Evolutionary conservation across 2,329 filamentous ascomycete species (phyloP), one percentile per base, ranked within the genome.

Genomic region (Trichoderma endophyticum): DNA sequence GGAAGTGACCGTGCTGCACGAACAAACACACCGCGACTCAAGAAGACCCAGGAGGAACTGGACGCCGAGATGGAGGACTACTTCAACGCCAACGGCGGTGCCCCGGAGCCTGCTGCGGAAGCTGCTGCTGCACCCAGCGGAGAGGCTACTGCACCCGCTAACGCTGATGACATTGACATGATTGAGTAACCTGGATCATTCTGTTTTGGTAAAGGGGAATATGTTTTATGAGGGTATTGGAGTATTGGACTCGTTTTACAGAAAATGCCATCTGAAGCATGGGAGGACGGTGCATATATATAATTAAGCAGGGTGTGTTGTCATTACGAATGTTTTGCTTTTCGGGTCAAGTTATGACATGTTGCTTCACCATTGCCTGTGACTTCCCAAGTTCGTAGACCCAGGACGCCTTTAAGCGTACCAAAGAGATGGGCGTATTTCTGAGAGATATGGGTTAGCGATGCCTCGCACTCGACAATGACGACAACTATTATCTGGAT

Each of bases 21-120:
- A 64, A 86, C 90, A 2, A 92, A 90, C 28, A 43, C 34, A 18
- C 87, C 87, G 51, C 88, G 93, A 63, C 86, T 90, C 2, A 92
- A 90, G 82, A 97, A 97, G 87, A 97, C 95, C 0, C 92, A 94
- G 76, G 93, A 97, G 77, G 93, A 98, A 80, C 86, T 98, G 54
- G 95, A 98, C 80, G 93, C 93, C n/a, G 95, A 98, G 83, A 98
- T 98, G 95, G 94, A 91, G 34, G 93, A 97, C 79, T 98, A 98
- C 81, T 98, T 94, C 85, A 90, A 87, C 34, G 84, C 83, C 30
- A 73, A 77, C 66, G 77, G 77, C 61, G 78, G 82, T 9, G 74
- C 73, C 34, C 67, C 75, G 18, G 75, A 74, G 24, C 74, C 73
- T 15, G 72, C 71, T 30, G 61, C 66, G 21, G 68, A 71, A 12